phyloP scores from a whole-genome alignment of 176 grass and related monocot species.

The Musa schizocarpa region DNA sequence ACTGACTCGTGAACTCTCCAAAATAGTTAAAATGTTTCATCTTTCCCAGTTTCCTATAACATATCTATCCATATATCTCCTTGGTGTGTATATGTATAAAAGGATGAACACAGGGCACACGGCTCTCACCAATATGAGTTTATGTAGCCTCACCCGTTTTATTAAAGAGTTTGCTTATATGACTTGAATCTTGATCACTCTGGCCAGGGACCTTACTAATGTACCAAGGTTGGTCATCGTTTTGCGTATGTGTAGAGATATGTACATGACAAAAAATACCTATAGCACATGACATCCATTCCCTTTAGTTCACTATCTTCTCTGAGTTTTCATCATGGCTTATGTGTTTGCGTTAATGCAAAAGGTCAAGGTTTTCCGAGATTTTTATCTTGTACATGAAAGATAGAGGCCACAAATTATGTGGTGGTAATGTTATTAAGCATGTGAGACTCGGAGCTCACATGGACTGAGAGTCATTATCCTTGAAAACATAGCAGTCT shows the following conservation, averaged over 20 bases:
- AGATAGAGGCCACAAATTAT: background rate
- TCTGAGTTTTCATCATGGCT: too few species aligned
- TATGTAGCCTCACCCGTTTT: too few species aligned
- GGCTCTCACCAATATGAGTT: too few species aligned
- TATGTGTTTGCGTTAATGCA: background rate
- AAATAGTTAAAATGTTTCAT: background rate
- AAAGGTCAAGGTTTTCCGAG: background rate
- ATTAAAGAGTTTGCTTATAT: too few species aligned
- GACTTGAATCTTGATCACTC: too few species aligned
- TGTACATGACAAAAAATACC: too few species aligned
- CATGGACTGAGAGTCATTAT: background rate
- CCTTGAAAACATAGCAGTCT: background rate
- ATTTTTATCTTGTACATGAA: background rate
- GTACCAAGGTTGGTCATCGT: too few species aligned
- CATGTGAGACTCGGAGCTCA: background rate
- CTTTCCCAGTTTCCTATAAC: background rate
- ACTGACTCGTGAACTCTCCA: background rate
- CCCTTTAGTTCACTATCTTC: too few species aligned
- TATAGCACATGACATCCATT: too few species aligned
- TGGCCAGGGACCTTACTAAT: too few species aligned
- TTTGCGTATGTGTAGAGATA: too few species aligned
- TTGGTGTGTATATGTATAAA: background rate
- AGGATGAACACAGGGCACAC: too few species aligned
- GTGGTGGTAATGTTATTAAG: background rate
- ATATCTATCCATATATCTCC: background rate